Evolutionary conservation across 495 filamentous ascomycete species (phyloP).

Genomic region (Aspergillus bertholletiae): DNA sequence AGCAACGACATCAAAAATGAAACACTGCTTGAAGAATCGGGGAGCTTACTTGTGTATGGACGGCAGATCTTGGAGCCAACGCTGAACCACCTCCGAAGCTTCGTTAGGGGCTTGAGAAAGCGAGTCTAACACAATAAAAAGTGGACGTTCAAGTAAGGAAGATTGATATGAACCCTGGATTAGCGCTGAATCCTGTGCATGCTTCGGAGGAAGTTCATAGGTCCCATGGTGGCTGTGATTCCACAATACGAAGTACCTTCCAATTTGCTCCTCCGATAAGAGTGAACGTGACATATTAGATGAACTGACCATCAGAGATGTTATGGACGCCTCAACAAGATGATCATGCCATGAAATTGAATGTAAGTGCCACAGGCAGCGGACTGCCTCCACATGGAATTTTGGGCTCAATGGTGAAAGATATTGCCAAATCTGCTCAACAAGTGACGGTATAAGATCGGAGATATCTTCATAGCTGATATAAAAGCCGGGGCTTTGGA

Average conservation of each 20-base stretch:
- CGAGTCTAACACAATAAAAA: constrained; percentile 80
- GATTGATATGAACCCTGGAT: constrained; percentile 35
- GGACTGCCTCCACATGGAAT: constrained; percentile 89
- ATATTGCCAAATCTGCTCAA: constrained; percentile 71
- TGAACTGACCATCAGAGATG: constrained; percentile 63
- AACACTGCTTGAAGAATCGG: neutral
- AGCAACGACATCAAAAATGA: neutral
- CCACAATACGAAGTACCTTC: constrained; percentile 71
- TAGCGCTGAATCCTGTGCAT: constrained; percentile 41
- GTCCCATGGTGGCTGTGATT: constrained; percentile 70
- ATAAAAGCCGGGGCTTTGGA: constrained; percentile 42
- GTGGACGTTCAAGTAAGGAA: constrained; percentile 73
- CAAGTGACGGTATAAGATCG: constrained; percentile 62
- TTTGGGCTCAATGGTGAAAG: constrained; percentile 78
- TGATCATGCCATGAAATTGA: constrained; percentile 54
- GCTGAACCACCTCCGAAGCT: constrained; percentile 68
- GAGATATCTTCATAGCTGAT: constrained; percentile 56
- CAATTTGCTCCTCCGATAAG: constrained; percentile 34
- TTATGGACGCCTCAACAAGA: constrained; percentile 75
- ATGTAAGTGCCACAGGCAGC: constrained; percentile 81
- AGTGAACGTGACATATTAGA: constrained; percentile 22
- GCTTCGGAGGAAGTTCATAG: constrained; percentile 48
- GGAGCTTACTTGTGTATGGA: constrained; percentile 40
- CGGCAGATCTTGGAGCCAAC: constrained; percentile 76
- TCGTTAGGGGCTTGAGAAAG: constrained; percentile 70